Base-by-base conservation (phyloP, 768 basidiomycete species). In the Russula emetica region DNA sequence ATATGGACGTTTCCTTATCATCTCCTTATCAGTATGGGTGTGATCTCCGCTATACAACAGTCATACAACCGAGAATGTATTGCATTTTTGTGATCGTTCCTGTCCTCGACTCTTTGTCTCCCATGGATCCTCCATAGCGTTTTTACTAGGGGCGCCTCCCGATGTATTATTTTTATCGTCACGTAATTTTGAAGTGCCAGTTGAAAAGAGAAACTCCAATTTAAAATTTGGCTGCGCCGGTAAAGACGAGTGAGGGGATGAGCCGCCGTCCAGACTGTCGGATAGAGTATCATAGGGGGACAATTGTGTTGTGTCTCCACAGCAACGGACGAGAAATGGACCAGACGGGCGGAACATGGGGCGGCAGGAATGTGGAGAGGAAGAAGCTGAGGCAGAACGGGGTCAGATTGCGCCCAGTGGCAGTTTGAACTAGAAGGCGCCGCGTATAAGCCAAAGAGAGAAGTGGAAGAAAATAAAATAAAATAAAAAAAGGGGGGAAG, bases 231-330 rank as follows among this genome's bases (percentile, higher is more conserved):
- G 22, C n/a, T 47, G 45, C n/a, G n/a, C n/a, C n/a, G n/a, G n/a
- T n/a, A n/a, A n/a, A n/a, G n/a, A n/a, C n/a, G n/a, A n/a, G n/a
- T n/a, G n/a, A n/a, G n/a, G n/a, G 58, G 58, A 64, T 50, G 58
- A 55, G 28, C 54, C 58, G 34, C 10, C 16, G 32, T 60, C 63
- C 59, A 24, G 54, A 20, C 36, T 64, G 63, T 60, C 63, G 63
- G 63, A 28, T 18, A 3, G 47, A n/a, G 49, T 24, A 36, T 36
- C 3, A 40, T 55, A 32, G 9, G 14, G 14, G 40, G 24, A 40
- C 14, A 16, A 52, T 55, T 64, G 58, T 64, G 55, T 60, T 36
- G 58, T 64, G 59, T 64, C 63, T 56, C 63, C 63, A 64, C 63
- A 64, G 63, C 63, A 64, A 64, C 63, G 59, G 47, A 16, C 50